Evolutionary conservation across 768 basidiomycete species (phyloP).

Genomic region (Candolleomyces aberdarensis): DNA sequence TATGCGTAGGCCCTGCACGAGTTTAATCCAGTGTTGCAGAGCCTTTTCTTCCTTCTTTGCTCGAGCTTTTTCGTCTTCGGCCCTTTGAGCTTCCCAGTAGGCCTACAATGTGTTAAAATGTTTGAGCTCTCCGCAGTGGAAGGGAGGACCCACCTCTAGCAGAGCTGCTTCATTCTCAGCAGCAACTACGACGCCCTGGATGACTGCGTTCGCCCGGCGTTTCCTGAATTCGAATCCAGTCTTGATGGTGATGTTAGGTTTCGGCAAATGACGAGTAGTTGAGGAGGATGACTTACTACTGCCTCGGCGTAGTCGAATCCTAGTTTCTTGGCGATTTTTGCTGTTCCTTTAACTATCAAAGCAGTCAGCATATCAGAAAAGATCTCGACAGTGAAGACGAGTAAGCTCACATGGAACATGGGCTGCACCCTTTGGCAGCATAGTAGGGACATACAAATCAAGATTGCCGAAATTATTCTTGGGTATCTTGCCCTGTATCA

Average conservation of each 20-base stretch:
- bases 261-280: not conserved
- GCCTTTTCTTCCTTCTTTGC: conserved; percentile 75
- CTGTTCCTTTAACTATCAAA: conserved; percentile 71
- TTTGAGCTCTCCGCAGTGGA: not conserved
- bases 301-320: conserved; percentile 93
- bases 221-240: conserved; percentile 97
- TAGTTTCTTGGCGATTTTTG: conserved; percentile 84
- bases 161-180: conserved; percentile 71
- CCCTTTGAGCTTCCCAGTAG: conserved; percentile 77
- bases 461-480: not conserved
- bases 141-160: conserved; percentile 57
- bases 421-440: conserved; percentile 85
- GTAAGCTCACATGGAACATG: conserved; percentile 84
- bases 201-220: conserved; percentile 78
- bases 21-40: conserved; percentile 83
- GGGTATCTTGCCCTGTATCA: not conserved
- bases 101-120: conserved; percentile 48
- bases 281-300: conserved; percentile 60
- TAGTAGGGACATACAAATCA: conserved; percentile 73
- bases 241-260: conserved; percentile 34
- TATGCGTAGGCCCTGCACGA: conserved; percentile 87
- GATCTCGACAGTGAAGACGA: not conserved
- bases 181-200: conserved; percentile 86
- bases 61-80: conserved; percentile 72
- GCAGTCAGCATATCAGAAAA: not conserved